Conservation (phyloP, 306 rosid species). For the Psophocarpus tetragonolobus region DNA sequence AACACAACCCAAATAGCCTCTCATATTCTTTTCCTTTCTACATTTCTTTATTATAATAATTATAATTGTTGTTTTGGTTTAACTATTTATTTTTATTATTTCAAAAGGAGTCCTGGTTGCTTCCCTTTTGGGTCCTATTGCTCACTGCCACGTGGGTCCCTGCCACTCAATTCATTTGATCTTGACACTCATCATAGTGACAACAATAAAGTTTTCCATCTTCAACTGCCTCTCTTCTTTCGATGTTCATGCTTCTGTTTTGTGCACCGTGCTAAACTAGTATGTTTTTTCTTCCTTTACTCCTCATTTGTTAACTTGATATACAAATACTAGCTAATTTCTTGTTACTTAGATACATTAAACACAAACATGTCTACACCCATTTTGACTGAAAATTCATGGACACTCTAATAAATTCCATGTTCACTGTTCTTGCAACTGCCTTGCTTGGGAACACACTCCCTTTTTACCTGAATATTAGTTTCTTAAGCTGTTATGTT, state of each 20-base stretch:
- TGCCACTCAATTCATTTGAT: slow-evolving; percentile 46
- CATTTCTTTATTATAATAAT: not conserved
- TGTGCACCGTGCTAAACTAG: slow-evolving; percentile 33
- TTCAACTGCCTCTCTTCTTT: slow-evolving; percentile 27
- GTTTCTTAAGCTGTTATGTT: not conserved
- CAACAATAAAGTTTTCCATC: slow-evolving; percentile 29
- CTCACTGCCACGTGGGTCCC: slow-evolving; percentile 61
- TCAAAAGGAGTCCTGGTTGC: slow-evolving; percentile 6
- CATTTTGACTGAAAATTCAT: not conserved
- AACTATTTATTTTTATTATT: not conserved
- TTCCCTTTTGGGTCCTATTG: slow-evolving; percentile 26
- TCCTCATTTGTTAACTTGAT: not conserved
- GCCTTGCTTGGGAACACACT: not conserved
- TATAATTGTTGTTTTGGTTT: not conserved
- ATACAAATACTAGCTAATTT: not conserved
- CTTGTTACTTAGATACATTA: slow-evolving; percentile 9
- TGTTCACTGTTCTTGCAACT: not conserved
- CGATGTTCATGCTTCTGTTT: slow-evolving; percentile 32
- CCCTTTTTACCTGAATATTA: not conserved
- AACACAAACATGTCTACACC: not conserved
- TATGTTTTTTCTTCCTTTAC: slow-evolving; percentile 13
- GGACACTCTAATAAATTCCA: not conserved
- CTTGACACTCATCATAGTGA: slow-evolving; percentile 30
- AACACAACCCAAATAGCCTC: slow-evolving; percentile 30
- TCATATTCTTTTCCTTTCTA: slow-evolving; percentile 43